These are phyloP conservation scores for Paecilomyces variotii DNA, from an alignment of 2,329 filamentous ascomycete species.

Conservation along the genomic window DNA sequence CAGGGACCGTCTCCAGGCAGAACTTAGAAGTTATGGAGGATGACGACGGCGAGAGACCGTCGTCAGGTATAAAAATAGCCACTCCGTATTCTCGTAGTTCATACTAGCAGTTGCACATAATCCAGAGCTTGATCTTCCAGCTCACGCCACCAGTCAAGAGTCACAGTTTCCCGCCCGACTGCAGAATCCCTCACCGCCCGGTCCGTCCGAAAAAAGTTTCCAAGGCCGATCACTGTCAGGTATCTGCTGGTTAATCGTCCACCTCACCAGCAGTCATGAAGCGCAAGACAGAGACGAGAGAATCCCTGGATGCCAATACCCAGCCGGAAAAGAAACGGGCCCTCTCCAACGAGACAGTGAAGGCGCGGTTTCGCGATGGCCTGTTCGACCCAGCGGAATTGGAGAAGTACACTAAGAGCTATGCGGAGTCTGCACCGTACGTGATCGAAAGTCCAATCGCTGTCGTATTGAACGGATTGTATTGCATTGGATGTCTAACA, in stretches of 20 bases:
- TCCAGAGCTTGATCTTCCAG: neutral
- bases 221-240: neutral
- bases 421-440: slow-evolving; percentile 36
- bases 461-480: neutral
- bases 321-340: slow-evolving; percentile 32
- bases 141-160: neutral
- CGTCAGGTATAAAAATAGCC: neutral
- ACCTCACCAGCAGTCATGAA: slow-evolving; percentile 27
- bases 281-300: slow-evolving; percentile 32
- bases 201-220: neutral
- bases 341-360: slow-evolving; percentile 30
- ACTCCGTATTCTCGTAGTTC: neutral
- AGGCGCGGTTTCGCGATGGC: slow-evolving; percentile 35
- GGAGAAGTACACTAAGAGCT: slow-evolving; percentile 35
- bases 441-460: slow-evolving; percentile 9
- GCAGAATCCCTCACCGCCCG: neutral
- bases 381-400: slow-evolving; percentile 34
- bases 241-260: neutral
- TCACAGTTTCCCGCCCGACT: neutral
- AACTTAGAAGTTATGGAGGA: neutral
- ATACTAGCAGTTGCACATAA: neutral
- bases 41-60: neutral
- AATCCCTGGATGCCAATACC: slow-evolving; percentile 21
- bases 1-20: neutral
- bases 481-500: neutral